Evolutionary conservation across 495 filamentous ascomycete genomes (phyloP).

Genomic region (Xeromyces bisporus): DNA sequence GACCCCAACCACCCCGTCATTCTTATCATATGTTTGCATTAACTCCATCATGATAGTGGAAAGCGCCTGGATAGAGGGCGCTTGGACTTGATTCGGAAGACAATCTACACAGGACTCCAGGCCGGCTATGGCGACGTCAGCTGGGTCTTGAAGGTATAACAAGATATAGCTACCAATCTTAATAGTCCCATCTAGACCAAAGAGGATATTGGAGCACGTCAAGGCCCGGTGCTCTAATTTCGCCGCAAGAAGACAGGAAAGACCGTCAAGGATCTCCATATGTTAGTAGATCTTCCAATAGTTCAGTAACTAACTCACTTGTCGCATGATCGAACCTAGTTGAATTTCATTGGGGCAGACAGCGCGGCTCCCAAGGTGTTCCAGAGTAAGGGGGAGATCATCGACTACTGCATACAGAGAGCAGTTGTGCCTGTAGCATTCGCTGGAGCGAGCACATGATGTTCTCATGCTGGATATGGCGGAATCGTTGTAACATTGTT

Average conservation of each 20-base stretch:
- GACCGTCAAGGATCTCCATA: slow-evolving; percentile 7
- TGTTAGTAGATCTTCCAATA: slow-evolving; percentile 4
- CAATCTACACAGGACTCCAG: slow-evolving; percentile 2
- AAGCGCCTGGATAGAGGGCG: slow-evolving; percentile 8
- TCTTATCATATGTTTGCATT: slow-evolving; percentile 23
- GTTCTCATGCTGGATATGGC: slow-evolving; percentile 2
- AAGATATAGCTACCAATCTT: slow-evolving; percentile 8
- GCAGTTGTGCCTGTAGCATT: slow-evolving; percentile 1
- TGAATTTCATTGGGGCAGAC: slow-evolving; percentile 10
- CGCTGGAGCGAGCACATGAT: slow-evolving; percentile 1
- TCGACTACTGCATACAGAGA: slow-evolving; percentile 7
- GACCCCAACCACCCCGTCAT: slow-evolving; percentile 15
- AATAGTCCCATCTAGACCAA: slow-evolving; percentile 1
- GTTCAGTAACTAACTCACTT: too few species aligned
- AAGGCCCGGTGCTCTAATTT: slow-evolving; percentile 10
- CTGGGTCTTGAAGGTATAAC: too few species aligned
- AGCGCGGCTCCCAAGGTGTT: slow-evolving; percentile 7
- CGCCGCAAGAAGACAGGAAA: slow-evolving; percentile 5
- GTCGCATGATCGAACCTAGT: slow-evolving; percentile 12
- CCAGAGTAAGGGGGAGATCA: slow-evolving; percentile 9
- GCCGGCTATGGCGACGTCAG: slow-evolving; percentile 1
- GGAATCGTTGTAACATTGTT: slow-evolving; percentile 1
- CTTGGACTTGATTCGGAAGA: slow-evolving; percentile 2
- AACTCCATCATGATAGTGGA: slow-evolving; percentile 15
- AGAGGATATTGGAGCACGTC: slow-evolving; percentile 11